Evolutionary conservation across 2,329 filamentous ascomycete species (phyloP).

Genomic region (Penicillium freii): DNA sequence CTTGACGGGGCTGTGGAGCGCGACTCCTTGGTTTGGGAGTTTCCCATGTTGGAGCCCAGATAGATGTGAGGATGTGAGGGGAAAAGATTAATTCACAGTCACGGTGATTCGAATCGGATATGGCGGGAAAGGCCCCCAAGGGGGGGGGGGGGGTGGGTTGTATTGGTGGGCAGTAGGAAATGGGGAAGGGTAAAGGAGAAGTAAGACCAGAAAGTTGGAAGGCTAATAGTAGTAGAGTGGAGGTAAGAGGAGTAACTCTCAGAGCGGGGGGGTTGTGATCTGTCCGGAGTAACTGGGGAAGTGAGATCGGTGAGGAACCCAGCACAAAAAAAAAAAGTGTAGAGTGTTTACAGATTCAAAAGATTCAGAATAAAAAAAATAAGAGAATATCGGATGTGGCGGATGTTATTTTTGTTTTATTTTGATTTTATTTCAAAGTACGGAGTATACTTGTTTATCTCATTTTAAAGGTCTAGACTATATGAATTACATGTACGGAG

Average conservation of each 20-base stretch:
- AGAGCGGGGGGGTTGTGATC: constrained; percentile 14
- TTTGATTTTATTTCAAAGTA: no score
- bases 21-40: constrained; percentile 49
- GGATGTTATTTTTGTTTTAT: constrained; percentile 9
- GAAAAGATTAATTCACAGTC: background rate
- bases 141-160: background rate
- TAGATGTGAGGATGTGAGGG: background rate
- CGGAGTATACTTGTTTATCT: no score
- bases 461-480: no score
- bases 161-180: background rate
- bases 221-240: background rate
- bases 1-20: constrained; percentile 32
- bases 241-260: constrained; percentile 10
- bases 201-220: background rate
- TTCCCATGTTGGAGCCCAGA: constrained; percentile 39
- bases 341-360: background rate
- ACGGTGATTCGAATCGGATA: constrained; percentile 12
- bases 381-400: constrained; percentile 8
- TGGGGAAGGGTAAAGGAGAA: background rate
- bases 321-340: background rate
- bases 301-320: constrained; percentile 17
- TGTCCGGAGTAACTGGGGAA: constrained; percentile 26
- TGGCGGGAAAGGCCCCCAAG: constrained; percentile 12
- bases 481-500: no score
- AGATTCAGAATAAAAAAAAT: background rate